phyloP scores from a whole-genome alignment of 768 basidiomycete genomes.

The Pisolithus microcarpus region DNA sequence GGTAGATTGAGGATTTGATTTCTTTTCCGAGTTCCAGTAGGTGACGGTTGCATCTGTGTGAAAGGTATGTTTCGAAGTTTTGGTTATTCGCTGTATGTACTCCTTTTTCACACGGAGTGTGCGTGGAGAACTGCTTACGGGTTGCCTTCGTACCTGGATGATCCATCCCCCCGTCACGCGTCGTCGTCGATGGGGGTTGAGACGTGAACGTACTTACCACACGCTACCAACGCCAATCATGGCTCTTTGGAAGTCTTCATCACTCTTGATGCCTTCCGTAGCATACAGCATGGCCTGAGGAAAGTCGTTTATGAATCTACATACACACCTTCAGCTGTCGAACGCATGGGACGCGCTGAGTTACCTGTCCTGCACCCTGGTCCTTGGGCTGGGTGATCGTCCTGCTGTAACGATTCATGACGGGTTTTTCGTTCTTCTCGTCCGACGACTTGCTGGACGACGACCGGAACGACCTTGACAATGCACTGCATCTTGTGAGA shows the following conservation, averaged over 20 bases:
- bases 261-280: constrained; percentile 80
- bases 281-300: constrained; percentile 94
- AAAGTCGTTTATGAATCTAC: background rate
- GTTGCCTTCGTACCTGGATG: constrained; percentile 91
- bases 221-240: constrained; percentile 98
- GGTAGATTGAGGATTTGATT: constrained; percentile 71
- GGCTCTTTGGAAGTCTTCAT: constrained; percentile 86
- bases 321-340: background rate
- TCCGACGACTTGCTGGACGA: constrained; percentile 31
- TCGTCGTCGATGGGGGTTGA: background rate
- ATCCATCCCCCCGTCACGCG: background rate
- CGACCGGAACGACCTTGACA: constrained; percentile 30
- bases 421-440: constrained; percentile 26
- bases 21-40: constrained; percentile 82
- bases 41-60: constrained; percentile 85
- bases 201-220: constrained; percentile 52
- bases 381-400: constrained; percentile 85
- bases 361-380: constrained; percentile 90
- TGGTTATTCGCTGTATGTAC: background rate
- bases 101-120: too few relatives aligned
- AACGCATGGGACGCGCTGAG: background rate
- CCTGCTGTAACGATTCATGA: constrained; percentile 69
- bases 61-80: background rate
- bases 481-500: constrained; percentile 10
- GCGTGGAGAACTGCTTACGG: constrained; percentile 54